phyloP scores from a whole-genome alignment of 345 rosid genomes.

The Cardamine resedifolia region DNA sequence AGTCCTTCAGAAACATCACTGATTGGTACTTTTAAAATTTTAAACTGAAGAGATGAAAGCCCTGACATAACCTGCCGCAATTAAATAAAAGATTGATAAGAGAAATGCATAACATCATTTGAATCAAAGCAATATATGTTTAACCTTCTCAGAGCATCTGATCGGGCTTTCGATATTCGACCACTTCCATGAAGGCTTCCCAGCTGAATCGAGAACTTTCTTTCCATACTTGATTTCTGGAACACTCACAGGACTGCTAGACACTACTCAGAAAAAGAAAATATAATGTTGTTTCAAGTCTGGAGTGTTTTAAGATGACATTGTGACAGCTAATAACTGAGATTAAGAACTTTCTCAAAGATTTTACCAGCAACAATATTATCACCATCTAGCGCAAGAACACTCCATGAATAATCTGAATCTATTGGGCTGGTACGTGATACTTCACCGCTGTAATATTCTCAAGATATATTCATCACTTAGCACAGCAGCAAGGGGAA shows the following conservation, averaged over 20 bases:
- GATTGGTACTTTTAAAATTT: constrained; percentile 66
- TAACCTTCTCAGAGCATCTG: constrained; percentile 67
- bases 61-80: constrained; percentile 52
- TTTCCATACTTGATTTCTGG: constrained; percentile 76
- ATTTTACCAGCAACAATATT: constrained; percentile 72
- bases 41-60: constrained; percentile 61
- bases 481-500: constrained; percentile 11
- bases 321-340: background rate
- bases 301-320: constrained; percentile 4
- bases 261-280: constrained; percentile 45
- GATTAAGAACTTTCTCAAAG: constrained; percentile 16
- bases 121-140: constrained; percentile 1
- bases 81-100: constrained; percentile 14
- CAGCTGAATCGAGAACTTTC: constrained; percentile 43
- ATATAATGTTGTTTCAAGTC: background rate
- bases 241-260: constrained; percentile 79
- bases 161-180: constrained; percentile 59
- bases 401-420: constrained; percentile 64
- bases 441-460: constrained; percentile 59
- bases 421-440: constrained; percentile 66
- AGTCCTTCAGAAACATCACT: constrained; percentile 52
- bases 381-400: constrained; percentile 73
- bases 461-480: constrained; percentile 26
- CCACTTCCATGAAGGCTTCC: constrained; percentile 67
- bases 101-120: background rate